Evolutionary conservation across 2,329 filamentous ascomycete species (phyloP).

Genomic region (Verticillium longisporum): DNA sequence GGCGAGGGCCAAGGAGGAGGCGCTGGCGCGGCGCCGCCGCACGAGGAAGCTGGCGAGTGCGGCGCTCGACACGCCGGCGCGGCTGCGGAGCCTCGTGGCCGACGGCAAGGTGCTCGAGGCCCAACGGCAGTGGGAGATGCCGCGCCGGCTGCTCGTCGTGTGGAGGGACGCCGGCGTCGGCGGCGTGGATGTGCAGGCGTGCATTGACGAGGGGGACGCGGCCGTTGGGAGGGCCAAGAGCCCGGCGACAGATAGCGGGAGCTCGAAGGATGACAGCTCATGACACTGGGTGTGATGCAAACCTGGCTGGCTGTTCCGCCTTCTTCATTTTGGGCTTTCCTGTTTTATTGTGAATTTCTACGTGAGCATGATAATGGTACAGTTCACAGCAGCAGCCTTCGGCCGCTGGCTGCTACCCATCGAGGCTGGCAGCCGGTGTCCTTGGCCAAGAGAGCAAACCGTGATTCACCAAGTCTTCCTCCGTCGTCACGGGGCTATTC

Average conservation of each 20-base stretch:
- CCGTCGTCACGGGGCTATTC: too few species aligned
- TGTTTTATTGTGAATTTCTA: too few species aligned
- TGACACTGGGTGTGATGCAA: too few species aligned
- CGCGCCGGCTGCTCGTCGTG: slow-evolving; percentile 39
- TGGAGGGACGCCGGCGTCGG: slow-evolving; percentile 52
- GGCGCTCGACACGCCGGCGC: slow-evolving; percentile 54
- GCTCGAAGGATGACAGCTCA: slow-evolving; percentile 9
- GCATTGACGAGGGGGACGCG: slow-evolving; percentile 48
- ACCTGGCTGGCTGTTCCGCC: too few species aligned
- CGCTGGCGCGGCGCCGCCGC: slow-evolving; percentile 24
- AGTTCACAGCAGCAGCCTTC: too few species aligned
- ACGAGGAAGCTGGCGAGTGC: slow-evolving; percentile 54
- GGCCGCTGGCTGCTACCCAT: too few species aligned
- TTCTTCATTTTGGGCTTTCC: too few species aligned
- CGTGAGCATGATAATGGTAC: too few species aligned
- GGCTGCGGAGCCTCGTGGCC: slow-evolving; percentile 49
- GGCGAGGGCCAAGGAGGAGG: slow-evolving; percentile 24
- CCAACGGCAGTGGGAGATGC: slow-evolving; percentile 47
- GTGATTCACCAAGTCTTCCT: too few species aligned
- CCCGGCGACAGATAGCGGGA: slow-evolving; percentile 6
- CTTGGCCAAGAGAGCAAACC: too few species aligned
- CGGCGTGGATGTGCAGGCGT: slow-evolving; percentile 44
- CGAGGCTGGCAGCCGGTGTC: too few species aligned
- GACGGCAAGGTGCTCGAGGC: slow-evolving; percentile 58
- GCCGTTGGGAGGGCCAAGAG: slow-evolving; percentile 25